phyloP scores from a whole-genome alignment of 2,329 filamentous ascomycete species.

The Cytospora chrysosperma region DNA sequence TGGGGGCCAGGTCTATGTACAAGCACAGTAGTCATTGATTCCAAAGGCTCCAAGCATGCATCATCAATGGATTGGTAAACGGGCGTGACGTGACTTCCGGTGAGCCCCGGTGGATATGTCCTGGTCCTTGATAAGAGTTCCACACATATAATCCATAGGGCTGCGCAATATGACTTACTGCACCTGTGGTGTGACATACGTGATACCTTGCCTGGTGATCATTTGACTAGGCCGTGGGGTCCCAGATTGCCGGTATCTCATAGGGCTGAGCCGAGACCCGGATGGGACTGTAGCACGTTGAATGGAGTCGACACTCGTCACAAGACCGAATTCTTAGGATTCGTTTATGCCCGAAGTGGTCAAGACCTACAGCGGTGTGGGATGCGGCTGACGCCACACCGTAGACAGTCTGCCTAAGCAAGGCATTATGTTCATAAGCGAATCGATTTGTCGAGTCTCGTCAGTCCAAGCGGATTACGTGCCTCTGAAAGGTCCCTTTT shows the following conservation, averaged over 20 bases:
- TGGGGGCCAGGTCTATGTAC: not conserved
- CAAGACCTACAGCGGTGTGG: conserved; percentile 8
- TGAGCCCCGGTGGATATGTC: not conserved
- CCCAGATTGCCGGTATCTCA: not conserved
- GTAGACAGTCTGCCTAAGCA: not conserved
- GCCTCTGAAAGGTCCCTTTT: not conserved
- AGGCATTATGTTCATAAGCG: not conserved
- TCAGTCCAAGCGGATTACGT: no score
- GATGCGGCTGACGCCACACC: conserved; percentile 13
- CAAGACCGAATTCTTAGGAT: conserved; percentile 1
- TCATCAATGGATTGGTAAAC: not conserved
- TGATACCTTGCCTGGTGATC: no score
- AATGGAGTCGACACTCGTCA: not conserved
- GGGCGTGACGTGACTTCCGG: not conserved
- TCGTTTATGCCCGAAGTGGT: not conserved
- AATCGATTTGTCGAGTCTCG: not conserved
- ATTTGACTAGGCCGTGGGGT: not conserved
- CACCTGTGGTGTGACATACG: no score
- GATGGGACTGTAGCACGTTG: conserved; percentile 7
- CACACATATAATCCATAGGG: not conserved
- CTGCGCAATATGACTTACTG: no score
- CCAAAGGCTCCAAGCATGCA: not conserved
- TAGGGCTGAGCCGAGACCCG: conserved; percentile 14
- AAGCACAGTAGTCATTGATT: not conserved
- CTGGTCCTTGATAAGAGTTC: not conserved